phyloP scores from a whole-genome alignment of 108 stramenopile species.

The Stephanodiscus minutulus region DNA sequence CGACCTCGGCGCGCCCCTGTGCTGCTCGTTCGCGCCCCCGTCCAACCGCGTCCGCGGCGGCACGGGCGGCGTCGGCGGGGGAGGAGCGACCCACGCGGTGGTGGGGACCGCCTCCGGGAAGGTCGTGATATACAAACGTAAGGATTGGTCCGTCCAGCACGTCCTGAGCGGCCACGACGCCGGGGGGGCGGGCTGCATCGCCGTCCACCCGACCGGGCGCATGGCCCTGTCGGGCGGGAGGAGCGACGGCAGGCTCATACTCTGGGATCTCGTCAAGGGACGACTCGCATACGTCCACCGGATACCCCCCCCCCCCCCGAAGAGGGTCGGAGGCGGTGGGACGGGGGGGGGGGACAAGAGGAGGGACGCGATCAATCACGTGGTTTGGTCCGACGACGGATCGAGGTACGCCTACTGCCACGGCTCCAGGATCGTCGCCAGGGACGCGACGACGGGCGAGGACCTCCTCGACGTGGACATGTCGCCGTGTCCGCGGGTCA shows the following conservation, averaged over 20 bases:
- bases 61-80: constrained; percentile 7
- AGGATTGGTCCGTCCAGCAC: constrained; percentile 86
- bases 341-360: constrained; percentile 20
- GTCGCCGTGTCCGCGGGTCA: constrained; percentile 53
- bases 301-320: too few relatives aligned
- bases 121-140: constrained; percentile 80
- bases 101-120: constrained; percentile 80
- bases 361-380: constrained; percentile 53
- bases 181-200: constrained; percentile 64
- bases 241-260: constrained; percentile 75
- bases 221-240: constrained; percentile 79
- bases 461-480: constrained; percentile 80
- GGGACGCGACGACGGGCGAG: constrained; percentile 81
- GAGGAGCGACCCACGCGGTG: constrained; percentile 79
- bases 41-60: constrained; percentile 13
- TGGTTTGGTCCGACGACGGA: constrained; percentile 77
- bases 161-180: constrained; percentile 82
- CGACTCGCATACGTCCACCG: constrained; percentile 74
- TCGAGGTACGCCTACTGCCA: constrained; percentile 71
- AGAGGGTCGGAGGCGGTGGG: too few relatives aligned
- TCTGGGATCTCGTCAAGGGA: constrained; percentile 92
- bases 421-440: constrained; percentile 73
- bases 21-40: constrained; percentile 82
- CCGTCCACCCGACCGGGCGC: constrained; percentile 84
- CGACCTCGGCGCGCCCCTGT: constrained; percentile 79